Evolutionary conservation across 106 monocot genomes (phyloP).

Genomic region (Platanthera guangdongensis): DNA sequence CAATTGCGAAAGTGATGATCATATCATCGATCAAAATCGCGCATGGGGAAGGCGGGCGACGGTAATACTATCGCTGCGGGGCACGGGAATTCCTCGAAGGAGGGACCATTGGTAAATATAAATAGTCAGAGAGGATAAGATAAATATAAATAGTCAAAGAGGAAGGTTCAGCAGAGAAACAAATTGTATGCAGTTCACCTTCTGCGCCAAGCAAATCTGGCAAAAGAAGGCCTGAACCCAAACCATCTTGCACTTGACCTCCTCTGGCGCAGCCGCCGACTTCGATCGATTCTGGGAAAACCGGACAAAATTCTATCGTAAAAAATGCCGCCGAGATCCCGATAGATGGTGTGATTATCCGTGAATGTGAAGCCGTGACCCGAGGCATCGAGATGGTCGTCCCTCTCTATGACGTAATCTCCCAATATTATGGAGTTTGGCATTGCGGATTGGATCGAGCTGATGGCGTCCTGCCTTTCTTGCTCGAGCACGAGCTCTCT

Average conservation of each 20-base stretch:
- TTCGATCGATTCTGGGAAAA: not conserved
- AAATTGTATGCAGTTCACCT: no score
- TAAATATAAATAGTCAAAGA: no score
- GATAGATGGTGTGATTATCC: no score
- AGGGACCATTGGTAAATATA: no score
- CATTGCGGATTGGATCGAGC: not conserved
- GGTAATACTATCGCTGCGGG: no score
- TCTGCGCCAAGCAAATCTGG: not conserved
- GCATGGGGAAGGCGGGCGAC: no score
- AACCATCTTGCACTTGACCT: not conserved
- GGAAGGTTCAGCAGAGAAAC: no score
- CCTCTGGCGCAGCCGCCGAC: not conserved
- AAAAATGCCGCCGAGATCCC: not conserved
- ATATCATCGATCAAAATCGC: no score
- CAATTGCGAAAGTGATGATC: no score
- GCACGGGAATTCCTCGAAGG: no score
- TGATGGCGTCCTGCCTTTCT: conserved; percentile 4
- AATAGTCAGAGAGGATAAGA: no score
- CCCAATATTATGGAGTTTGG: not conserved
- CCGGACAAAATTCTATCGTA: not conserved
- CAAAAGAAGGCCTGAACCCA: not conserved
- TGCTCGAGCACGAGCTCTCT: not conserved
- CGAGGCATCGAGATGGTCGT: not conserved
- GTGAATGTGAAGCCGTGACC: not conserved
- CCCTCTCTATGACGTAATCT: conserved; percentile 1